Evolutionary conservation across 1,139 yeast species (phyloP), one percentile per base, ranked within the genome.

Genomic region (Blastobotrys malaysiensis): DNA sequence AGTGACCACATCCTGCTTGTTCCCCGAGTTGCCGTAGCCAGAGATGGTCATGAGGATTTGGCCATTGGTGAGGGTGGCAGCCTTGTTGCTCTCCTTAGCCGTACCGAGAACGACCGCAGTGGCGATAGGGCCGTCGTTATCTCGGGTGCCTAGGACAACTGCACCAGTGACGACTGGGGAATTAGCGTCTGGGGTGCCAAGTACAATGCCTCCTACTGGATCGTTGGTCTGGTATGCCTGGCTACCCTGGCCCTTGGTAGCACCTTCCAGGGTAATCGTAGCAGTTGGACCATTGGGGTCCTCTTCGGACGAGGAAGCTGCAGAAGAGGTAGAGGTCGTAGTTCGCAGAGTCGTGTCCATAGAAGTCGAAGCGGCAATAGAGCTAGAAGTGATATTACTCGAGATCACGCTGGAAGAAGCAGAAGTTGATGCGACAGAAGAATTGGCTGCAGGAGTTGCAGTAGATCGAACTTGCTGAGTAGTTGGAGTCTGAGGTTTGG

Each of bases 391-490:
- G 27, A 48, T 21, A 31, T 3, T 26, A 13, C 13, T 26, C 9
- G 36, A 26, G 27, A 31, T 18, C 7, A 31, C 14, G 24, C 45
- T 26, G 14, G 52, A 16, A 43, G 46, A 45, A 19, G 52, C 50
- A 43, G 47, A 44, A 13, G 39, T 18, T 13, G 45, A 24, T 9
- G 43, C 43, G 16, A 22, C 46, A 22, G 43, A n/a, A 14, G 47
- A 19, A 13, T 26, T 44, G 46, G 50, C n/a, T 44, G 58, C 43
- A n/a, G 9, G 14, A 22, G 31, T 22, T 26, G 36, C 13, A 26
- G 36, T 26, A 11, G 13, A 6, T 26, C 9, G 36, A 26, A 5
- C 13, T 7, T 5, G 9, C 36, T 26, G 36, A 26, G 36, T 26
- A 26, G 36, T 7, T 26, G 36, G 36, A 11, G 13, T 11, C 13